Evolutionary conservation across 2,329 filamentous ascomycete species (phyloP), one percentile per base, ranked within the genome.

Genomic region (Trichoderma semiorbis): DNA sequence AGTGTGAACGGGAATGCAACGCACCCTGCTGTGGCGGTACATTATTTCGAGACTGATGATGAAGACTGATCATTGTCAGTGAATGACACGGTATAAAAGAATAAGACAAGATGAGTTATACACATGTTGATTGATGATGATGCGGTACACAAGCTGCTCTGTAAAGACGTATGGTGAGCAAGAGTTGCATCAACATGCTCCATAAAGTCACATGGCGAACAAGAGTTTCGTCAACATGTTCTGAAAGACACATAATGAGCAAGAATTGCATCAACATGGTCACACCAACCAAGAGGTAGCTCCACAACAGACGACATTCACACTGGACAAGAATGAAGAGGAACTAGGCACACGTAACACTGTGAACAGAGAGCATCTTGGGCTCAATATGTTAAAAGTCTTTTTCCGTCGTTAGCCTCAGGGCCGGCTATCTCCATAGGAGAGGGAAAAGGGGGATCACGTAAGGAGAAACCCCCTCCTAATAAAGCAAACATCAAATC

Each of bases 1-100:
- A 81, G 77, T 34, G 85, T 83, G 0, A 85, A 84, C 60, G 85
- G 85, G 2, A 86, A 82, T 62, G 65, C 62, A 10, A 73, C 71
- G 39, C 72, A 74, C 53, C 26, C 58, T 14, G 61, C 73, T 3
- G 14, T 58, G 65, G 74, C 70, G 24, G 32, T 73, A 16, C 74
- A 74, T 32, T 74, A 72, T 43, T 58, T 50, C 34, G 69, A 73
- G 18, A 6, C 53, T 18, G 50, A 65, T 16, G 16, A 10, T n/a
- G 28, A 8, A 60, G 39, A 43, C 16, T 43, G 16, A 5, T 43
- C 16, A 43, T 16, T 7, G 39, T 43, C 39, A 43, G 39, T 43
- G 7, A 43, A 43, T 43, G 39, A n/a, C 1, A 1, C 1, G 16
- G 1, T 43, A 43, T n/a, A 1, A n/a, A 43, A 43, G 36, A 0